phyloP scores from a whole-genome alignment of 192 early-diverging fungal species.

The Coemansia asiatica region DNA sequence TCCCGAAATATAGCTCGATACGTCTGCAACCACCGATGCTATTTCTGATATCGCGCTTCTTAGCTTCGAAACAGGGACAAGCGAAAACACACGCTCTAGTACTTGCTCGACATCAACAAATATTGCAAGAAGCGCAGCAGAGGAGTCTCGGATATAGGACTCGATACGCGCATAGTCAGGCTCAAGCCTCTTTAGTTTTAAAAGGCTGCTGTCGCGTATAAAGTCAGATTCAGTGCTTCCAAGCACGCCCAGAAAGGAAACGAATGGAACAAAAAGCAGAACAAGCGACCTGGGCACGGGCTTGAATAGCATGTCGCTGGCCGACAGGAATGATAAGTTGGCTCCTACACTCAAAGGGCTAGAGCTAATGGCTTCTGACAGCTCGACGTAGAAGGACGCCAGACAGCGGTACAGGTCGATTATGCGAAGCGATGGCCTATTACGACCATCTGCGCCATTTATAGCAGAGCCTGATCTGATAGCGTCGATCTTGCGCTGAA shows the following conservation, averaged over 20 bases:
- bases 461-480: neutral
- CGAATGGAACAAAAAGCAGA: constrained; percentile 38
- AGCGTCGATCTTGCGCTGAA: constrained; percentile 9
- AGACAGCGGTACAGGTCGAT: constrained; percentile 24
- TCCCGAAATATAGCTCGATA: constrained; percentile 1
- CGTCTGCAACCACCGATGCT: constrained; percentile 12
- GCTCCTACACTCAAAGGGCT: constrained; percentile 36
- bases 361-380: neutral
- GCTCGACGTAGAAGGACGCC: constrained; percentile 10
- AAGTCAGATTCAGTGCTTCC: constrained; percentile 10
- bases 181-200: constrained; percentile 5
- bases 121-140: constrained; percentile 17
- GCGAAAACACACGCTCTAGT: constrained; percentile 14
- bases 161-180: constrained; percentile 14
- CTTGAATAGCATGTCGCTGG: neutral
- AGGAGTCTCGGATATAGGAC: constrained; percentile 20
- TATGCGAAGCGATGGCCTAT: neutral
- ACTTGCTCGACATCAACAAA: constrained; percentile 35
- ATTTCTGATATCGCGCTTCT: constrained; percentile 8
- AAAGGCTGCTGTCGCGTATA: constrained; percentile 21
- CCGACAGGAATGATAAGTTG: neutral
- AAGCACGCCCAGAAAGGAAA: constrained; percentile 18
- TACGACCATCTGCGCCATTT: neutral
- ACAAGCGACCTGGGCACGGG: constrained; percentile 27
- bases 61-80: constrained; percentile 27